Evolutionary conservation across 805 yeast species (phyloP), one percentile per base, ranked within the genome.

Genomic region (Saturnispora hagleri): DNA sequence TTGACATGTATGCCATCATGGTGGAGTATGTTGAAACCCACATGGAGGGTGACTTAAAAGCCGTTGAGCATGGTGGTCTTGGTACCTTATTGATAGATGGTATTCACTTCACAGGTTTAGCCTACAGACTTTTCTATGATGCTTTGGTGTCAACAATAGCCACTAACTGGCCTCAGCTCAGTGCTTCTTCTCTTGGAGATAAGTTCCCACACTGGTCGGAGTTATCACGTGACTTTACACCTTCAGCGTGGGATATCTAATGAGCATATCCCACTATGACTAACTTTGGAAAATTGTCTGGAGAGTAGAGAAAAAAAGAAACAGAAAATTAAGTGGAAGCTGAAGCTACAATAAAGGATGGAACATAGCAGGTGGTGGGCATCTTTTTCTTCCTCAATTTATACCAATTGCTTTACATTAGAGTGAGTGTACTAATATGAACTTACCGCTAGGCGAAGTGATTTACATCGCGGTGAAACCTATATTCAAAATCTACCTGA

Each of bases 401-500:
- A 31, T 4, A 31, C 3, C 15, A 13, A 31, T 10, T 13, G 34
- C 5, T 31, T 31, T 3, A 12, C n/a, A 31, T 31, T 31, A 13
- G 15, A 31, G 34, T 31, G 9, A 31, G n/a, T 31, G n/a, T 31
- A 13, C 20, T 22, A 27, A 7, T 8, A 50, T 45, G 51, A 24
- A 48, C 17, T 31, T 53, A 5, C 36, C 73, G 1, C 58, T 83
- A 27, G 91, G 93, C 12, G 73, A 73, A 34, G 80, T 87, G 33
- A 84, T 89, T 3, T 88, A 84, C 67, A 76, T 87, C 15, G 79
- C 95, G 0, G 83, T 85, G 44, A 89, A 87, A 69, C 96, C 96
- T 9, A 82, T 88, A 52, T 75, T 87, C 67, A 89, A 89, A 65
- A 85, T 88, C 56, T 85, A 87, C 60, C 67, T 86, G 58, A 84